Percentiles rank a stretch among this genome's conserved stretches.
Evolutionary conservation across 176 grass and related monocot species (phyloP).

Genomic region (Chloris gayana): DNA sequence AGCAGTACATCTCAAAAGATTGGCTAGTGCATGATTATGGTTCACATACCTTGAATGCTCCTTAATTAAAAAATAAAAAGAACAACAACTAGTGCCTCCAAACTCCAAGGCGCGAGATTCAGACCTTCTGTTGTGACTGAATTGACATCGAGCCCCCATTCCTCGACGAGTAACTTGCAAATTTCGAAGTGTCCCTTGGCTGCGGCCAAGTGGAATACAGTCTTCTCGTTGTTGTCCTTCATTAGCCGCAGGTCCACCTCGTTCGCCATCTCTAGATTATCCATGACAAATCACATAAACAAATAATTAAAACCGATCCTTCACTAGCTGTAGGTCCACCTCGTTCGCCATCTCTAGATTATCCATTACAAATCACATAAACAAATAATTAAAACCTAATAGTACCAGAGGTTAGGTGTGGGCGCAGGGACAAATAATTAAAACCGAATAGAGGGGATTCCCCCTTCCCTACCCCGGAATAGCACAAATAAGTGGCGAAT

Average conservation of each 20-base stretch:
- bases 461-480: not conserved
- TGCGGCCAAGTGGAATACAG: conserved; percentile 42
- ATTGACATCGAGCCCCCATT: conserved; percentile 40
- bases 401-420: too few species aligned
- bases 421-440: not conserved
- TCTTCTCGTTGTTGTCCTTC: conserved; percentile 30
- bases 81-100: too few species aligned
- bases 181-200: conserved; percentile 28
- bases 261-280: conserved; percentile 7
- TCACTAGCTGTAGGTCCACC: too few species aligned
- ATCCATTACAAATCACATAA: too few species aligned
- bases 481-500: not conserved
- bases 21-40: not conserved
- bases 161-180: conserved; percentile 54
- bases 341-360: too few species aligned
- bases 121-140: not conserved
- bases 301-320: not conserved
- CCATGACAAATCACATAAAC: not conserved
- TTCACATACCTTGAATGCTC: not conserved
- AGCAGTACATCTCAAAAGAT: not conserved
- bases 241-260: conserved; percentile 30
- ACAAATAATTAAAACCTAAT: too few species aligned
- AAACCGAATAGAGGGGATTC: not conserved
- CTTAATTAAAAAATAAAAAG: not conserved
- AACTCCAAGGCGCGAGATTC: too few species aligned